phyloP scores from a whole-genome alignment of 352 stramenopile species.

The Pythium rishiriense region DNA sequence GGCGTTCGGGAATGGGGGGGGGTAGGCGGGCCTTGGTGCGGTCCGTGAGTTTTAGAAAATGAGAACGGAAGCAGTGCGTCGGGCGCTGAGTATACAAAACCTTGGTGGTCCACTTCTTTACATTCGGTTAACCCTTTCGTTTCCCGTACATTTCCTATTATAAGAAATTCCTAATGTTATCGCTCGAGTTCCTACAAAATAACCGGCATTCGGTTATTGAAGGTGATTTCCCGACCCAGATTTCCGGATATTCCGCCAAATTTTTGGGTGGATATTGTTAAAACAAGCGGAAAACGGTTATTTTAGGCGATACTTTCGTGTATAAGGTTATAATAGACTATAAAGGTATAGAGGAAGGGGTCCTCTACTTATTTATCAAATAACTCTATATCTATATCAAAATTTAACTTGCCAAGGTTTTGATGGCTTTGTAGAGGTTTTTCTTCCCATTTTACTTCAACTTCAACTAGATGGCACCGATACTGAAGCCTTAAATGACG shows the following conservation, averaged over 20 bases:
- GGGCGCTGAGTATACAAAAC: too few relatives aligned
- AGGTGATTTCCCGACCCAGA: not conserved
- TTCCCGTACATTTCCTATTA: not conserved
- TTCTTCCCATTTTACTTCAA: not conserved
- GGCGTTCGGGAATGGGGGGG: too few relatives aligned
- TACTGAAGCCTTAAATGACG: not conserved
- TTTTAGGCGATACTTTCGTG: not conserved
- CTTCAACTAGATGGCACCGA: not conserved
- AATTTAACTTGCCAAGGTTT: not conserved
- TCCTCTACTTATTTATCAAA: not conserved
- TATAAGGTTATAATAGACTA: not conserved
- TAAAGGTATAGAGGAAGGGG: not conserved
- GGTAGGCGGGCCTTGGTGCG: too few relatives aligned
- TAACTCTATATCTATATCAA: not conserved
- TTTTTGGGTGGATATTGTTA: not conserved
- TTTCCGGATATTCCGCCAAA: not conserved
- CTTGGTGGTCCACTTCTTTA: too few relatives aligned
- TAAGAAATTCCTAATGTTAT: conserved; percentile 1
- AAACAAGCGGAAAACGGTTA: not conserved
- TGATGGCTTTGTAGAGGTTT: not conserved
- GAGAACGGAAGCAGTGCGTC: too few relatives aligned
- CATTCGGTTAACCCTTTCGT: not conserved
- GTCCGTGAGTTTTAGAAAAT: too few relatives aligned
- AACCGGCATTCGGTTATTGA: not conserved
- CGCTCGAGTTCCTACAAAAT: not conserved